Percentiles rank a stretch among this genome's conserved stretches.
phyloP scores from a whole-genome alignment of 345 rosid genomes.

The Bruguiera gymnorhiza region DNA sequence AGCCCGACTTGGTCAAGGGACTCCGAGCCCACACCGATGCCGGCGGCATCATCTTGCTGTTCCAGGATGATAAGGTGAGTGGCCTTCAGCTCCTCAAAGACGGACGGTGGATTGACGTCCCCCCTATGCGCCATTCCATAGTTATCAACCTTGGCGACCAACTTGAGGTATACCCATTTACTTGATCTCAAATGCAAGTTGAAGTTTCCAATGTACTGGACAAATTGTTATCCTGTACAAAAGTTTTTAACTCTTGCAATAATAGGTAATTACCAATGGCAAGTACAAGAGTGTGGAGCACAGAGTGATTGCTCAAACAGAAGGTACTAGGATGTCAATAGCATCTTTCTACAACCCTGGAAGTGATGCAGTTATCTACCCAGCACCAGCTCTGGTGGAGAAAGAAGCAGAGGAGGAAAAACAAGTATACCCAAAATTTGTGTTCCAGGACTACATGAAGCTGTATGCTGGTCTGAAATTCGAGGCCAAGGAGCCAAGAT shows the following conservation, averaged over 20 bases:
- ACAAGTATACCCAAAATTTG: constrained; percentile 63
- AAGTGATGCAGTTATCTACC: constrained; percentile 72
- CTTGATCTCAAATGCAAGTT: background rate
- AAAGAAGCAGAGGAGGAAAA: constrained; percentile 42
- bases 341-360: constrained; percentile 97
- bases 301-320: constrained; percentile 72
- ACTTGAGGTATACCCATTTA: constrained; percentile 53
- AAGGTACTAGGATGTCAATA: constrained; percentile 77
- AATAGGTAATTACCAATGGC: constrained; percentile 85
- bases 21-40: constrained; percentile 96
- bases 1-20: constrained; percentile 85
- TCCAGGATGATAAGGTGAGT: constrained; percentile 82
- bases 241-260: background rate
- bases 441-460: constrained; percentile 91
- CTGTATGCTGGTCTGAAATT: constrained; percentile 70
- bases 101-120: constrained; percentile 85
- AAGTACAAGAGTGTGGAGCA: constrained; percentile 89
- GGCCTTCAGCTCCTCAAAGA: constrained; percentile 95
- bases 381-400: constrained; percentile 65
- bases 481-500: constrained; percentile 90
- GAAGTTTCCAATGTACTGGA: background rate
- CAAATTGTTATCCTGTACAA: background rate
- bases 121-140: constrained; percentile 89
- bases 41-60: constrained; percentile 82
- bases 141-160: constrained; percentile 97